A percentile compares a stretch with the other conserved stretches of the same genome.
These are phyloP conservation scores for Cinnamomum chago DNA, from an alignment of 164 flowering plant species.

Conservation along the genomic window DNA sequence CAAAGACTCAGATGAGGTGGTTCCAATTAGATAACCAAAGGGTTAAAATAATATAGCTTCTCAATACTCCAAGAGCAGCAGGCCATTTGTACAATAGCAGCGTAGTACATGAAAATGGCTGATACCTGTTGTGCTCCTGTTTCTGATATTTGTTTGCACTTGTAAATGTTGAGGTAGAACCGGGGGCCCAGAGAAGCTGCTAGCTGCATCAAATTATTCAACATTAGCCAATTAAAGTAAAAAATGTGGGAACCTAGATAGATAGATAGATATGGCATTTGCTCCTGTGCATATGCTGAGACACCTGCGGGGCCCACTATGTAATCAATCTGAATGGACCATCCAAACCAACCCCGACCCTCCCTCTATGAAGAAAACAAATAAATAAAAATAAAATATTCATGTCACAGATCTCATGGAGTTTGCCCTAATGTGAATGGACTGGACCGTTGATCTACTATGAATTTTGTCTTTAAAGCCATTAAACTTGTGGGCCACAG, in stretches of 20 bases:
- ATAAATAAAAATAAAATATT: too few species aligned
- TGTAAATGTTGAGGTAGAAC: constrained; percentile 85
- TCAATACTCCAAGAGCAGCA: not conserved
- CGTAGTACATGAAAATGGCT: not conserved
- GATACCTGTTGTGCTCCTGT: constrained; percentile 96
- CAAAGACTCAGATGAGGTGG: not conserved
- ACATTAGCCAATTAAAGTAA: not conserved
- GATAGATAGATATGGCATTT: not conserved
- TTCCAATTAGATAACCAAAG: not conserved
- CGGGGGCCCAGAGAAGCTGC: constrained; percentile 96
- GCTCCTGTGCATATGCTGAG: too few species aligned
- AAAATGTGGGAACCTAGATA: too few species aligned
- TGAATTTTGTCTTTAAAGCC: too few species aligned
- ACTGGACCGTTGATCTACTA: too few species aligned
- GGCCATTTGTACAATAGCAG: not conserved
- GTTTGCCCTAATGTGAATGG: too few species aligned
- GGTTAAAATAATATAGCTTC: not conserved
- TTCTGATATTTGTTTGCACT: constrained; percentile 94
- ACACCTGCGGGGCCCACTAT: too few species aligned
- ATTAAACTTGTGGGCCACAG: too few species aligned
- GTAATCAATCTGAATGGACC: too few species aligned
- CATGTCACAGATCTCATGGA: too few species aligned
- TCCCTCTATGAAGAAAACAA: too few species aligned
- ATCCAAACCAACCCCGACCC: too few species aligned
- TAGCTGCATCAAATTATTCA: constrained; percentile 50